Evolutionary conservation across 352 stramenopile genomes (phyloP), one percentile per base, ranked within the genome.

Genomic region (Globisporangium heterothallicum): DNA sequence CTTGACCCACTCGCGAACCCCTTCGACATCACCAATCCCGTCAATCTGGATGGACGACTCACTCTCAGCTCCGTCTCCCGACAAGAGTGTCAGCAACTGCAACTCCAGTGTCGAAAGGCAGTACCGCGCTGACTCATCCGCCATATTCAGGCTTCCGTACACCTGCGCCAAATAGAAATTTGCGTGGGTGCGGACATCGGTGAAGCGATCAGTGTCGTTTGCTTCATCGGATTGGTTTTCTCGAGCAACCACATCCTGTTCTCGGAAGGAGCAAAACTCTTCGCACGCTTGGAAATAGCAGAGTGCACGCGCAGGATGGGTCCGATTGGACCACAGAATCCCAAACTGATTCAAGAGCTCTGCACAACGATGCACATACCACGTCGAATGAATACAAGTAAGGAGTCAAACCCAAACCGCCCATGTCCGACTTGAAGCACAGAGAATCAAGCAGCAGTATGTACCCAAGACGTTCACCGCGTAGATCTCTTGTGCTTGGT

Each of bases 151-250:
- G 9, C 59, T 64, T 14, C 70, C 72, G 42, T 84, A 91, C 26
- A 87, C 64, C 41, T 91, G 79, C 6, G 79, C 79, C 40, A 91
- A 49, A 55, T 86, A 91, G 47, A 91, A 88, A 29, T 84, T 66
- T 34, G 75, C 58, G 49, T 85, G 73, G 4, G 71, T 79, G 16
- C 72, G 71, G 0, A 61, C 58, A 18, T 58, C 50, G 2, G 53
- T 46, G 24, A 63, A 42, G 16, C 22, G 42, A 35, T 16, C 24
- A 3, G 44, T 3, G 4, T 42, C 42, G 19, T 69, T 26, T 14
- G 27, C 22, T n/a, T 59, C 47, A 0, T 46, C 44, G 18, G 53
- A 18, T 9, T 54, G 26, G n/a, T 13, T 41, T 0, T 49, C 29
- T n/a, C 7, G 9, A 1, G 13, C 18, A n/a, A 8, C 12, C 34